Percentiles rank a stretch among this genome's conserved stretches.
Evolutionary conservation across 2,329 filamentous ascomycete genomes (phyloP).

Genomic region (Cladosporium sp.): DNA sequence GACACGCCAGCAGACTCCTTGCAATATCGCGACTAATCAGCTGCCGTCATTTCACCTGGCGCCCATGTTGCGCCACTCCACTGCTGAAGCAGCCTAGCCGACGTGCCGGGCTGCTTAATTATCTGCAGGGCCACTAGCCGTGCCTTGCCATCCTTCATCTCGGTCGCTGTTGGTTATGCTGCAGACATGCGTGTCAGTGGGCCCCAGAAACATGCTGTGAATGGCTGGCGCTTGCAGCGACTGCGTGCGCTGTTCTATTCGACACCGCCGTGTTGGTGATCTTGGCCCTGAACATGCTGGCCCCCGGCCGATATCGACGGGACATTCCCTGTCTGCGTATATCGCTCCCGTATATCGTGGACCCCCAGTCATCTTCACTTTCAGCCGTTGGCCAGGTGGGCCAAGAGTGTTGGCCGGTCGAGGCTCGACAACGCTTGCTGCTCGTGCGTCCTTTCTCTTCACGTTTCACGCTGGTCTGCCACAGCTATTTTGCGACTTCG

Average conservation of each 20-base stretch:
- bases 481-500: conserved; percentile 10
- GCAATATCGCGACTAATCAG: conserved; percentile 17
- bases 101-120: conserved; percentile 5
- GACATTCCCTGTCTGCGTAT: conserved; percentile 13
- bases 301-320: not conserved
- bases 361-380: not conserved
- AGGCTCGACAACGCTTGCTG: conserved; percentile 14
- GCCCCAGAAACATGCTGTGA: not conserved
- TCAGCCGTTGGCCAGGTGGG: conserved; percentile 7
- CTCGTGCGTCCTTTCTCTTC: conserved; percentile 19
- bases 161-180: not conserved
- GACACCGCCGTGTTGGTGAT: conserved; percentile 11
- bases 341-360: conserved; percentile 6
- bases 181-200: conserved; percentile 4
- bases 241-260: conserved; percentile 12
- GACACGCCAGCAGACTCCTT: conserved; percentile 13
- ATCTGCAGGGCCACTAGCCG: conserved; percentile 1
- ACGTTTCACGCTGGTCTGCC: conserved; percentile 16
- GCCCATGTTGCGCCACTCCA: conserved; percentile 2
- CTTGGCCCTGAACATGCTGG: conserved; percentile 9
- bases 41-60: not conserved
- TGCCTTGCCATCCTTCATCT: conserved; percentile 15
- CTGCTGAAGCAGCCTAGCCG: conserved; percentile 1
- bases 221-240: conserved; percentile 14
- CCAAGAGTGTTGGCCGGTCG: conserved; percentile 14